Evolutionary conservation across 352 stramenopile genomes (phyloP).

Genomic region (Phytophthora europaea): DNA sequence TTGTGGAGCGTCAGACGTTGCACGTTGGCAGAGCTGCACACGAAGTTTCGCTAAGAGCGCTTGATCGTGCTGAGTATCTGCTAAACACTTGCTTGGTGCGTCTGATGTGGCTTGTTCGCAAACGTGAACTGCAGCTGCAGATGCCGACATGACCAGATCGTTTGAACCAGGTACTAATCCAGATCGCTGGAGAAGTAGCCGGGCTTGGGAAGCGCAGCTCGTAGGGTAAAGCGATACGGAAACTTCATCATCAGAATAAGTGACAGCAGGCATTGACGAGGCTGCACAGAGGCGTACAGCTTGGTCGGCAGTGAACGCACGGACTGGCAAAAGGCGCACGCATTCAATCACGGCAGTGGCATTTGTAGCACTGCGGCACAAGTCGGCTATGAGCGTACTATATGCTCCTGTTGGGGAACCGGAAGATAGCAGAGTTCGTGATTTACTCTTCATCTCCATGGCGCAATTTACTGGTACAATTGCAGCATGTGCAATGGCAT

Average conservation of each 20-base stretch:
- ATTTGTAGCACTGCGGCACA: slow-evolving; percentile 42
- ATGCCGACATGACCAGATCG: slow-evolving; percentile 21
- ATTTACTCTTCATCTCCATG: slow-evolving; percentile 18
- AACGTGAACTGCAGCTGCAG: slow-evolving; percentile 34
- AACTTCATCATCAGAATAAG: slow-evolving; percentile 2
- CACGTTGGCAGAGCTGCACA: slow-evolving; percentile 39
- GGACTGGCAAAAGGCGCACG: slow-evolving; percentile 32
- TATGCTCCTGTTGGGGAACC: slow-evolving; percentile 3
- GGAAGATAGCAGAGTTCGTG: slow-evolving; percentile 17
- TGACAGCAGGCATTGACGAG: slow-evolving; percentile 14
- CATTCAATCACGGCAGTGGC: slow-evolving; percentile 35
- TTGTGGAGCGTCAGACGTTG: slow-evolving; percentile 32
- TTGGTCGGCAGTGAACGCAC: slow-evolving; percentile 32
- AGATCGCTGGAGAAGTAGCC: slow-evolving; percentile 26
- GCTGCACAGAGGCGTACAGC: slow-evolving; percentile 41
- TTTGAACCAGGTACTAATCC: slow-evolving; percentile 7
- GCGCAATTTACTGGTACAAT: slow-evolving; percentile 50
- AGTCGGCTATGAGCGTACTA: slow-evolving; percentile 30
- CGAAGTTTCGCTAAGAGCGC: slow-evolving; percentile 29
- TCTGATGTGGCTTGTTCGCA: slow-evolving; percentile 42
- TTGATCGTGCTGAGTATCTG: slow-evolving; percentile 36
- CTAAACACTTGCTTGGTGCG: slow-evolving; percentile 49
- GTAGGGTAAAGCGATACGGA: slow-evolving; percentile 20
- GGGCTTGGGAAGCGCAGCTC: slow-evolving; percentile 32
- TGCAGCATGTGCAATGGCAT: slow-evolving; percentile 15